phyloP scores from a whole-genome alignment of 1,284 basidiomycete genomes.

The Trametes sp. region DNA sequence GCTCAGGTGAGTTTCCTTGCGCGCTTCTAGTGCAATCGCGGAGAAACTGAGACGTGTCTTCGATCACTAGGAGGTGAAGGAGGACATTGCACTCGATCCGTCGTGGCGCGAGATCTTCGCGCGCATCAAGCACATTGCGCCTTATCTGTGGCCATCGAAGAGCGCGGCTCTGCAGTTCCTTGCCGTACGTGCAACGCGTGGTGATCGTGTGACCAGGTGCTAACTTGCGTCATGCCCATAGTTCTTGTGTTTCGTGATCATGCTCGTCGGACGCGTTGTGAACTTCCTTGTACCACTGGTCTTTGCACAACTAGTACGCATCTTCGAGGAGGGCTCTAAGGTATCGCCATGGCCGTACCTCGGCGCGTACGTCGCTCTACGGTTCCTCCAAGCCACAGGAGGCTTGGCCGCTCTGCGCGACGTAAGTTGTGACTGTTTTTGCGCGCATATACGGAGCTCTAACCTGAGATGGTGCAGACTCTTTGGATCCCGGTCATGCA shows the following conservation, averaged over 20 bases:
- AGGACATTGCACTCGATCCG: constrained; percentile 67
- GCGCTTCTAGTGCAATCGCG: constrained; percentile 18
- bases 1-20: constrained; percentile 32
- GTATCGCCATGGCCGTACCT: constrained; percentile 70
- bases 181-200: constrained; percentile 56
- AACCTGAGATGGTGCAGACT: constrained; percentile 46
- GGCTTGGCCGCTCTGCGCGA: constrained; percentile 76
- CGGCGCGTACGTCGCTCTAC: constrained; percentile 65
- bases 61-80: constrained; percentile 51
- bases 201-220: constrained; percentile 5
- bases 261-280: constrained; percentile 78
- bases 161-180: constrained; percentile 70
- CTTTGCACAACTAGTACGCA: constrained; percentile 71
- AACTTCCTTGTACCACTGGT: constrained; percentile 78
- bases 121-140: constrained; percentile 69
- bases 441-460: neutral
- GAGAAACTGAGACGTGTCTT: constrained; percentile 18
- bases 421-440: constrained; percentile 46
- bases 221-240: constrained; percentile 39
- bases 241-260: constrained; percentile 70
- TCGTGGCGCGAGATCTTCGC: constrained; percentile 69
- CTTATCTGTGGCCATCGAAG: constrained; percentile 86
- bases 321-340: constrained; percentile 57
- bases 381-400: constrained; percentile 74
- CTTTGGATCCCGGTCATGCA: constrained; percentile 90